These are phyloP conservation scores for Alternaria solani DNA, from an alignment of 2,329 filamentous ascomycete genomes.

Conservation along the genomic window DNA sequence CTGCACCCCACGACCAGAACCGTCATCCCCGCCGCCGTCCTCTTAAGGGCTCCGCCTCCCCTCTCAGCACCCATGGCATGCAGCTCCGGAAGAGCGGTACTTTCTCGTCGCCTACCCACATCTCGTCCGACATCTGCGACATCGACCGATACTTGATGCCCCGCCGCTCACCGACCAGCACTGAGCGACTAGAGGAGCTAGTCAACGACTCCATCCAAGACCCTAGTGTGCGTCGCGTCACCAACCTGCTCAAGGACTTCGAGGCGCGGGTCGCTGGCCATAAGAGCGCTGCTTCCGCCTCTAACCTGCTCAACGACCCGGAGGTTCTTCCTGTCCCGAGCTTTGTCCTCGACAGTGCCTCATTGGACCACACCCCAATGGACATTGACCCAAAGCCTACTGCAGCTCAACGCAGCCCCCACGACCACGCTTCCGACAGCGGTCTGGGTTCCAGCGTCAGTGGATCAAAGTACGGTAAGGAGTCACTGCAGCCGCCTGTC, in stretches of 20 bases:
- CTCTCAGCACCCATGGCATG: constrained; percentile 53
- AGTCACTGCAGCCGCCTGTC: constrained; percentile 25
- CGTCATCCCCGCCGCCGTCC: constrained; percentile 58
- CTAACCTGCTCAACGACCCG: constrained; percentile 56
- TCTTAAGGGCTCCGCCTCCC: constrained; percentile 48
- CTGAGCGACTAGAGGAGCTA: constrained; percentile 58
- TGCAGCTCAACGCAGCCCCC: constrained; percentile 50
- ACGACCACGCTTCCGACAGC: constrained; percentile 82
- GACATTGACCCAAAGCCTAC: constrained; percentile 54
- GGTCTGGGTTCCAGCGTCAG: constrained; percentile 84
- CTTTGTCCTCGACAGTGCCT: constrained; percentile 53
- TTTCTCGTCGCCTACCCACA: constrained; percentile 55
- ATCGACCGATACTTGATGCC: constrained; percentile 53
- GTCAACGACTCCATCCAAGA: constrained; percentile 57
- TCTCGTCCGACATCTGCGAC: constrained; percentile 51
- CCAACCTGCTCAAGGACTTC: constrained; percentile 55
- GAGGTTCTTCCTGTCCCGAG: constrained; percentile 59
- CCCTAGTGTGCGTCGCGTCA: constrained; percentile 55
- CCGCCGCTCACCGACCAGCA: constrained; percentile 58
- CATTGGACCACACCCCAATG: constrained; percentile 47
- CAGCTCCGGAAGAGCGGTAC: constrained; percentile 59
- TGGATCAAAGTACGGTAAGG: constrained; percentile 59
- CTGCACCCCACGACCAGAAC: constrained; percentile 50
- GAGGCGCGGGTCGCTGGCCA: constrained; percentile 54
- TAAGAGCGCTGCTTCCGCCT: constrained; percentile 40